Conservation (phyloP, 176 grass and related monocot genomes). For the Thinopyrum elongatum region DNA sequence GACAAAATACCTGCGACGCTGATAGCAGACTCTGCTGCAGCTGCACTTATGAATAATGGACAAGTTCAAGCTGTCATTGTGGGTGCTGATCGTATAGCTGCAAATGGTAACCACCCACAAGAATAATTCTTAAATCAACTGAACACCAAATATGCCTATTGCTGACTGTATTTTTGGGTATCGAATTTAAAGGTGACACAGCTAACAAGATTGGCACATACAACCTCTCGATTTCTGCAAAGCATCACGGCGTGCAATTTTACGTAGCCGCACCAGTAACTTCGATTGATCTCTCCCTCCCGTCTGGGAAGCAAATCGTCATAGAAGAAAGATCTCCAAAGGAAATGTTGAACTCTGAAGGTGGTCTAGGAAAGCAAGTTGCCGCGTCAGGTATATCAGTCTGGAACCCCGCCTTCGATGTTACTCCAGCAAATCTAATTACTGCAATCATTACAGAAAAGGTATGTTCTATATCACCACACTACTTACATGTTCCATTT, state of each 20-base stretch:
- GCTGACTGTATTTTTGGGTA: conserved; percentile 1
- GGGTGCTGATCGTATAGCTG: conserved; percentile 80
- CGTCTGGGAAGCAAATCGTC: conserved; percentile 70
- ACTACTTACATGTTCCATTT: background rate
- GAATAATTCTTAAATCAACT: background rate
- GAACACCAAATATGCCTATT: background rate
- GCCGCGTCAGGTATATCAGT: conserved; percentile 76
- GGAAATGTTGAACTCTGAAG: conserved; percentile 85
- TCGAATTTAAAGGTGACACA: conserved; percentile 68
- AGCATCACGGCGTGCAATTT: conserved; percentile 74
- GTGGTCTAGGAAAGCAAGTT: conserved; percentile 90
- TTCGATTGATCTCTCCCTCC: conserved; percentile 76
- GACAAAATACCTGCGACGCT: conserved; percentile 88
- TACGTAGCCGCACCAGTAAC: conserved; percentile 86
- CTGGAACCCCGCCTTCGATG: conserved; percentile 96
- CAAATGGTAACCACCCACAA: conserved; percentile 56
- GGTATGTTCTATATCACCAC: conserved; percentile 35
- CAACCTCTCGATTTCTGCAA: conserved; percentile 72
- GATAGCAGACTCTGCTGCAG: conserved; percentile 89
- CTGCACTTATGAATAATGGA: conserved; percentile 80
- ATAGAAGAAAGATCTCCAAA: conserved; percentile 94
- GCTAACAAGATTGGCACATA: conserved; percentile 99
- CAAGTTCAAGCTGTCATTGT: conserved; percentile 71
- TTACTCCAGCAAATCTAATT: conserved; percentile 83
- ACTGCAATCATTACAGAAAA: conserved; percentile 95